These are phyloP conservation scores for Paraphoma chrysanthemicola DNA, from an alignment of 2,329 filamentous ascomycete genomes.

Conservation along the genomic window DNA sequence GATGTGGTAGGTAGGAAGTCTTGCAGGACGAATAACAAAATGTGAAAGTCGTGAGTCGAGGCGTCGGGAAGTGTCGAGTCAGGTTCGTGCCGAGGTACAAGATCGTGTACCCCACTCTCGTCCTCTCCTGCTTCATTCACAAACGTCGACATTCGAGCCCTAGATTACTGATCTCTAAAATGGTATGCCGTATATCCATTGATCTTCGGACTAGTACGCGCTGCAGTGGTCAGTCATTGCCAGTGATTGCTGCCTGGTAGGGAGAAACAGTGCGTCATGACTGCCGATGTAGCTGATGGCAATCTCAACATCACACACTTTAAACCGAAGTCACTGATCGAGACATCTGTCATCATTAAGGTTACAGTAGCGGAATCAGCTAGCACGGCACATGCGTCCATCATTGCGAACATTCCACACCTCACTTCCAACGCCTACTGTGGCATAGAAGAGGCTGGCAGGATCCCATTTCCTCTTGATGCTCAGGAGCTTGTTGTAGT, in stretches of 20 bases:
- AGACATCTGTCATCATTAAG: no score
- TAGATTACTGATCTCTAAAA: no score
- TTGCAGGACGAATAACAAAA: background rate
- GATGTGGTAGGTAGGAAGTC: background rate
- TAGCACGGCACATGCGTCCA: background rate
- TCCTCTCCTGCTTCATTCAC: no score
- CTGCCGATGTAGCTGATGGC: no score
- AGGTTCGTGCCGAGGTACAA: background rate
- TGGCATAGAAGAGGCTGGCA: constrained; percentile 2
- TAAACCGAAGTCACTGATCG: no score
- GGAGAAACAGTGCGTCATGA: no score
- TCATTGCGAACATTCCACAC: background rate
- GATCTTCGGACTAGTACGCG: no score
- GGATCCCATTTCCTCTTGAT: constrained; percentile 31
- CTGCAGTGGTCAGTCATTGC: no score
- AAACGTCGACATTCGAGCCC: no score
- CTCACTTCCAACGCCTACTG: constrained; percentile 21
- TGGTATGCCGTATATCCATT: no score
- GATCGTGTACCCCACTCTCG: background rate
- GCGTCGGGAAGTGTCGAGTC: background rate
- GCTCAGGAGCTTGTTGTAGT: constrained; percentile 22
- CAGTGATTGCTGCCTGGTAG: no score
- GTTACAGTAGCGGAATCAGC: background rate
- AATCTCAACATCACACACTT: no score
- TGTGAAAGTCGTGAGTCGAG: background rate